Evolutionary conservation across 1,139 yeast genomes (phyloP).

Genomic region (Saccharomyces pastorianus): DNA sequence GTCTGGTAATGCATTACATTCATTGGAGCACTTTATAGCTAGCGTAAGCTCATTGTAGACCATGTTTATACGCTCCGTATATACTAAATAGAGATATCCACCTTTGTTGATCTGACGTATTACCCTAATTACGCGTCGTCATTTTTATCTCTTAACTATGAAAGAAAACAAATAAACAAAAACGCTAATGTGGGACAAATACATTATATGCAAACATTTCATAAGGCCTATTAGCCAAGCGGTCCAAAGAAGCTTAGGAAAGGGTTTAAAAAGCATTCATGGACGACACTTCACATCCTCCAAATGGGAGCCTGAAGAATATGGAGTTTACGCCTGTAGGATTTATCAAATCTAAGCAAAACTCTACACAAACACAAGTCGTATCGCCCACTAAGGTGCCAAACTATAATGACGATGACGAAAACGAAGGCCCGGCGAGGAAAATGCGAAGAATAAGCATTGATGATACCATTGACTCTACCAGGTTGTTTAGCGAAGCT

Average conservation of each 20-base stretch:
- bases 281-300: neutral
- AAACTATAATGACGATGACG: constrained; percentile 4
- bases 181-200: neutral
- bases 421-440: constrained; percentile 6
- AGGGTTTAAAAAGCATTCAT: neutral
- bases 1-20: constrained; percentile 55
- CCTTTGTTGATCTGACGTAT: neutral
- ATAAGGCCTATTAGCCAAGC: neutral
- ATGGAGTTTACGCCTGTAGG: constrained; percentile 32
- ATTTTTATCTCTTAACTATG: neutral
- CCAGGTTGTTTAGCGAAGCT: constrained; percentile 24
- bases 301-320: constrained; percentile 7
- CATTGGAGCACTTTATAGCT: constrained; percentile 51
- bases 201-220: neutral
- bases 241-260: neutral
- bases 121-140: neutral
- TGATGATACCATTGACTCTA: constrained; percentile 24
- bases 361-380: neutral
- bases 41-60: constrained; percentile 2
- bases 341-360: constrained; percentile 20
- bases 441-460: constrained; percentile 15
- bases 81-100: neutral
- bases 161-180: neutral
- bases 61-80: constrained; percentile 32
- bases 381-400: neutral